Evolutionary conservation across 768 basidiomycete genomes (phyloP).

Genomic region (Polyporus arcularius): DNA sequence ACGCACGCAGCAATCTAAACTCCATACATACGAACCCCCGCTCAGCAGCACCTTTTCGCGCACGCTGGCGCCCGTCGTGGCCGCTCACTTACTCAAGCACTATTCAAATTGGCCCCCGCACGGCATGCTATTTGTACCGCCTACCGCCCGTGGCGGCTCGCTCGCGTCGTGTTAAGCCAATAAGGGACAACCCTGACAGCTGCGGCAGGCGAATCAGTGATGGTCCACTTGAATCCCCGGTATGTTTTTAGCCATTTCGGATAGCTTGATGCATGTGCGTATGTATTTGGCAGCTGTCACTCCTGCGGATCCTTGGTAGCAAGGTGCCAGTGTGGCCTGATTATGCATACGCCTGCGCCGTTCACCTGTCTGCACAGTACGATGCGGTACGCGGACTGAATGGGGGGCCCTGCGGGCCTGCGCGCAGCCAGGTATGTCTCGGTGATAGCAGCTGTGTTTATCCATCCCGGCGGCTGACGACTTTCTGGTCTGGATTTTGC

Average conservation of each 20-base stretch:
- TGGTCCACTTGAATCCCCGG: background rate
- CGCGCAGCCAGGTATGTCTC: too few relatives aligned
- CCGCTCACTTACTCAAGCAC: background rate
- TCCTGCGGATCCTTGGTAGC: too few relatives aligned
- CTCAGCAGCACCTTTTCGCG: background rate
- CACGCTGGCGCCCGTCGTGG: background rate
- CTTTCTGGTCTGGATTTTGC: background rate
- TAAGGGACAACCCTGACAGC: background rate
- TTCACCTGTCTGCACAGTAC: too few relatives aligned
- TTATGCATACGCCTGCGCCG: too few relatives aligned
- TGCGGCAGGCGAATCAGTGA: background rate
- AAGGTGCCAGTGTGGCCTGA: too few relatives aligned
- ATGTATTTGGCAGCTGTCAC: too few relatives aligned
- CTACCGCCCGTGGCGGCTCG: background rate
- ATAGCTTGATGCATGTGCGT: too few relatives aligned
- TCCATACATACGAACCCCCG: background rate
- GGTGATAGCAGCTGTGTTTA: background rate
- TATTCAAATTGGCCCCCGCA: background rate
- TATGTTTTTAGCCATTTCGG: too few relatives aligned
- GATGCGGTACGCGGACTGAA: too few relatives aligned
- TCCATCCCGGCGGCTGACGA: background rate
- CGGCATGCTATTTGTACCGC: background rate
- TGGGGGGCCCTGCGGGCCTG: too few relatives aligned
- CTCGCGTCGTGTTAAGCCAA: background rate
- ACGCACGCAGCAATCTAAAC: background rate